Evolutionary conservation across 805 yeast species (phyloP), one percentile per base, ranked within the genome.

Genomic region (Limtongia smithiae): DNA sequence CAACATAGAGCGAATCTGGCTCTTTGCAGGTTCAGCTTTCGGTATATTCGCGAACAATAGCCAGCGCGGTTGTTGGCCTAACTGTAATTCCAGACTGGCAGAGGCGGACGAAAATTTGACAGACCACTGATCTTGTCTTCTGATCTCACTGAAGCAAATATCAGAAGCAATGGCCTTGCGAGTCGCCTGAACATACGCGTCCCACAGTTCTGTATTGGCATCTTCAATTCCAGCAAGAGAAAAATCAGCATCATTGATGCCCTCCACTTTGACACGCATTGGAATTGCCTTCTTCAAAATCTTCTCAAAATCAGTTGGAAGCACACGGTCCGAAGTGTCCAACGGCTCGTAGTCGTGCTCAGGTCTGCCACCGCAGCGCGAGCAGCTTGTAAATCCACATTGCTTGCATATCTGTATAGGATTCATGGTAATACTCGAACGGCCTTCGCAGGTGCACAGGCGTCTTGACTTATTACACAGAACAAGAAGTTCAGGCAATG

Each of bases 91-190:
- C 14, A 41, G 33, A 4, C 11, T 31, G 14, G 42, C 51, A 28
- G 38, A 28, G 8, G 35, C 5, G 20, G 51, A 41, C 6, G 25
- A 6, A 22, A 41, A 47, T n/a, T 17, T 41, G n/a, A 41, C 46
- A 17, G 37, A 33, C 51, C 51, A 47, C 6, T 36, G 34, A 22
- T 47, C 51, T 15, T 47, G 46, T 11, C 51, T 37, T 4, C 42
- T 21, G 20, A 47, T 31, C n/a, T 41, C 46, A 5, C 30, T 21
- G 28, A 47, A 47, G 4, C 46, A 30, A 12, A 47, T 20, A 15
- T 47, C 51, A 9, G 42, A 30, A 1, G 11, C 27, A 7, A 35
- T 20, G n/a, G 51, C 51, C 24, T 30, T 24, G 4, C 17, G 5
- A 9, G 43, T 40, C 7, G 21, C 32, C 3, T 27, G 3, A 28